Base-by-base conservation (phyloP, 164 flowering plant genomes). In the Chimonanthus salicifolius region DNA sequence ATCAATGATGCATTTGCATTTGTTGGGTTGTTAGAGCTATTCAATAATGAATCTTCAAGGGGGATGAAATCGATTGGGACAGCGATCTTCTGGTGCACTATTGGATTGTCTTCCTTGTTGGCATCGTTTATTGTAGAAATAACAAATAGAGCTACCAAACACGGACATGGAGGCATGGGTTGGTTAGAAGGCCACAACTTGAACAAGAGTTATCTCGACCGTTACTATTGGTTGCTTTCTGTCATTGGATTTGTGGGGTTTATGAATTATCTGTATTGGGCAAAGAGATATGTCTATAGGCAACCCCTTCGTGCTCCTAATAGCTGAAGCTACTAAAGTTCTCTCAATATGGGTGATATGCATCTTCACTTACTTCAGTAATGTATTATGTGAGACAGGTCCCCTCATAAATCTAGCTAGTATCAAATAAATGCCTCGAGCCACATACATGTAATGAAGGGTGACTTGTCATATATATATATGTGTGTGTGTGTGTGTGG, bases 31-130 rank as follows among this genome's bases (percentile, higher is more conserved):
- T 33, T 33, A 33, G 33, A 33, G 33, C 67, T 88, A 58, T 91
- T 90, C 88, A 88, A 84, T 79, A 82, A 86, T 5, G 92, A 91
- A 66, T 89, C 89, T 3, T 89, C 94, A 0, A 11, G 76, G 7
- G 81, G 86, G 54, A 90, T 91, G 92, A 88, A 86, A 33, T 33
- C 33, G 33, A 33, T 33, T 33, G 33, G 33, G 33, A 33, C 33
- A 33, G 33, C 33, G 33, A 78, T 87, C 50, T 63, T 72, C 20
- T 90, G 89, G 89, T 87, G 89, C 1, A 84, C 87, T 0, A n/a
- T 87, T 67, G 89, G 91, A 2, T 74, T 91, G 75, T 88, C 91
- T 33, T 91, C 88, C 73, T 91, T 84, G 69, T 76, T 88, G n/a
- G 90, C 94, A 77, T 80, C 92, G 10, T 83, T 84, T 50, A 79